Percentiles rank a stretch among this genome's conserved stretches.
phyloP scores from a whole-genome alignment of 1,139 yeast species.

The Kluyveromyces marxianus region DNA sequence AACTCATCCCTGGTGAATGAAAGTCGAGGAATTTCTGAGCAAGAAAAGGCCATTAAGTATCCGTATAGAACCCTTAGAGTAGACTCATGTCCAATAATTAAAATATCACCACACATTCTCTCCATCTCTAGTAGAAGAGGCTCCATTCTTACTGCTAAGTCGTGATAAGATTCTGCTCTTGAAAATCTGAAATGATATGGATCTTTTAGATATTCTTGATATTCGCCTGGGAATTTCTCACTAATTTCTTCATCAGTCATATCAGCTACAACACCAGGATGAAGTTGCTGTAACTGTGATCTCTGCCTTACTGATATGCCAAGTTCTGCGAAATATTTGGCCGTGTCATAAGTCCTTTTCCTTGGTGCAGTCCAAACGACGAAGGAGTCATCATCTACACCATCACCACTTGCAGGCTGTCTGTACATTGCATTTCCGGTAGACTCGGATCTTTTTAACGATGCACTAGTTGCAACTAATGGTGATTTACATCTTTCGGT shows the following conservation, averaged over 20 bases:
- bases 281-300: constrained; percentile 76
- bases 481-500: constrained; percentile 7
- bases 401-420: constrained; percentile 30
- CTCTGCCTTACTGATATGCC: constrained; percentile 63
- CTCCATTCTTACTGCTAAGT: constrained; percentile 88
- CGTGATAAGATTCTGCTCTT: constrained; percentile 92
- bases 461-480: constrained; percentile 15
- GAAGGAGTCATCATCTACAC: constrained; percentile 35
- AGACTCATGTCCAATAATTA: constrained; percentile 90
- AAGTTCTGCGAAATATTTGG: constrained; percentile 52
- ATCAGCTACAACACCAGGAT: constrained; percentile 84
- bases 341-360: constrained; percentile 73
- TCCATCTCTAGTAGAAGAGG: constrained; percentile 91
- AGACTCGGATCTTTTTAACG: constrained; percentile 15
- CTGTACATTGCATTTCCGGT: constrained; percentile 19
- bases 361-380: constrained; percentile 93
- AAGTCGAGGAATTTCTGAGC: constrained; percentile 74
- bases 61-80: constrained; percentile 86
- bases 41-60: constrained; percentile 85
- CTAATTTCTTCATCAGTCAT: constrained; percentile 54
- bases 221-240: constrained; percentile 60
- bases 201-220: constrained; percentile 55
- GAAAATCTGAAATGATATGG: constrained; percentile 93
- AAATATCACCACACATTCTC: constrained; percentile 77
- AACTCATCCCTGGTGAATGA: constrained; percentile 75